Evolutionary conservation across 2,329 filamentous ascomycete genomes (phyloP).

Genomic region (Aspergillus sp.): DNA sequence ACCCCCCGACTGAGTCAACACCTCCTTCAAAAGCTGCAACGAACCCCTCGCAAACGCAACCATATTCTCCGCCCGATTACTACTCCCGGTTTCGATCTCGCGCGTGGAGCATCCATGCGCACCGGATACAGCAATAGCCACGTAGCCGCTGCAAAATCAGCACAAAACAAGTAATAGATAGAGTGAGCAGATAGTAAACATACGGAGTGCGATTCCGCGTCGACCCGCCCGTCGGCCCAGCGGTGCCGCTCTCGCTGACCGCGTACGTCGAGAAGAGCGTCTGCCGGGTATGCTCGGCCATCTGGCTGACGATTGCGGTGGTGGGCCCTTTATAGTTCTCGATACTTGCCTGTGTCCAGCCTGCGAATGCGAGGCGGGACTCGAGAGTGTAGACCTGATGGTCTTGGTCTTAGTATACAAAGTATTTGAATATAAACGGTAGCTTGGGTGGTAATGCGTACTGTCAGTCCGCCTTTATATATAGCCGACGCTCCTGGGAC

Average conservation of each 20-base stretch:
- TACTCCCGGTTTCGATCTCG: conserved; percentile 58
- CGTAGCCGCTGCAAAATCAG: conserved; percentile 52
- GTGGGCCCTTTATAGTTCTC: conserved; percentile 60
- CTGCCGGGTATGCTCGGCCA: conserved; percentile 58
- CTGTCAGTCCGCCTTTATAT: conserved; percentile 63
- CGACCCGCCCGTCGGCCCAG: conserved; percentile 61
- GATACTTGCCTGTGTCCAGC: conserved; percentile 59
- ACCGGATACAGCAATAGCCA: conserved; percentile 61
- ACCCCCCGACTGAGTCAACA: conserved; percentile 31
- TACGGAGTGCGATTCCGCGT: conserved; percentile 58
- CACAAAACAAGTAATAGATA: too few relatives aligned
- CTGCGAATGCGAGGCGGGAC: conserved; percentile 58
- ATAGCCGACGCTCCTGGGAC: conserved; percentile 58
- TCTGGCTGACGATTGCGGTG: conserved; percentile 54
- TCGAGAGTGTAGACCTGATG: conserved; percentile 60
- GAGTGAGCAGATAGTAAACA: too few relatives aligned
- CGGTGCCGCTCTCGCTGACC: conserved; percentile 61
- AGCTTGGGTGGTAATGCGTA: conserved; percentile 15
- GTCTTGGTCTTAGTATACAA: neutral
- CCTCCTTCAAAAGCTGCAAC: conserved; percentile 57
- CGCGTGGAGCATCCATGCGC: conserved; percentile 53
- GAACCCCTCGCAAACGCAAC: conserved; percentile 60
- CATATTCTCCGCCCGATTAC: conserved; percentile 62
- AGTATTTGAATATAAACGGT: neutral
- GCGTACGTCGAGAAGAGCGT: conserved; percentile 58